A percentile compares a stretch with the other conserved stretches of the same genome.
Conservation (phyloP, 306 rosid species). For the Corylus avellana region DNA sequence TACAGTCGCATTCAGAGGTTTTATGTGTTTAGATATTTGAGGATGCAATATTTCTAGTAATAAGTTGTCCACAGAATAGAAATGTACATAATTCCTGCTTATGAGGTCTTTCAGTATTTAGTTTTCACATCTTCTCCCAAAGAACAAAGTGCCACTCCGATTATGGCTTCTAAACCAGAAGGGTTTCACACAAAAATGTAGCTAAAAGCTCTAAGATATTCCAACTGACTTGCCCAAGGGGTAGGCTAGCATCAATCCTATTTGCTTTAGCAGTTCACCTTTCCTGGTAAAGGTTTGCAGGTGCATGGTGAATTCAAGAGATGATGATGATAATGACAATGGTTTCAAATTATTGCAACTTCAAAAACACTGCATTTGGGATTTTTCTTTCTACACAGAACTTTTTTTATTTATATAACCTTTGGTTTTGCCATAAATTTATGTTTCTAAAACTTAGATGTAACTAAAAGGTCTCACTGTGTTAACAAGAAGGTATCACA, state of each 20-base stretch:
- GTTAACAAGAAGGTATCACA: neutral
- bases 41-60: neutral
- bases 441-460: neutral
- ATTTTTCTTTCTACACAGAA: neutral
- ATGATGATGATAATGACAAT: neutral
- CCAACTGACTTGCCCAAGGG: neutral
- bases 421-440: no score
- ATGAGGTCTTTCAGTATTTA: neutral
- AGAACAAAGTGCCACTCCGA: neutral
- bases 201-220: neutral
- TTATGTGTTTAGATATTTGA: neutral
- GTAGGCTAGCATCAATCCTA: neutral
- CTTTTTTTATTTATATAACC: neutral
- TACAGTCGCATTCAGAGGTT: neutral
- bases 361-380: neutral
- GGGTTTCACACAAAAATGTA: neutral
- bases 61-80: neutral
- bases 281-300: neutral
- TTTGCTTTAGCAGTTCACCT: neutral
- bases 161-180: neutral
- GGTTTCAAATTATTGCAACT: neutral
- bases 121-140: neutral
- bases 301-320: neutral
- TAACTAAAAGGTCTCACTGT: neutral
- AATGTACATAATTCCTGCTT: neutral